Percentiles rank a stretch among this genome's conserved stretches.
phyloP scores from a whole-genome alignment of 495 filamentous ascomycete genomes.

The Penicillium diatomitis region DNA sequence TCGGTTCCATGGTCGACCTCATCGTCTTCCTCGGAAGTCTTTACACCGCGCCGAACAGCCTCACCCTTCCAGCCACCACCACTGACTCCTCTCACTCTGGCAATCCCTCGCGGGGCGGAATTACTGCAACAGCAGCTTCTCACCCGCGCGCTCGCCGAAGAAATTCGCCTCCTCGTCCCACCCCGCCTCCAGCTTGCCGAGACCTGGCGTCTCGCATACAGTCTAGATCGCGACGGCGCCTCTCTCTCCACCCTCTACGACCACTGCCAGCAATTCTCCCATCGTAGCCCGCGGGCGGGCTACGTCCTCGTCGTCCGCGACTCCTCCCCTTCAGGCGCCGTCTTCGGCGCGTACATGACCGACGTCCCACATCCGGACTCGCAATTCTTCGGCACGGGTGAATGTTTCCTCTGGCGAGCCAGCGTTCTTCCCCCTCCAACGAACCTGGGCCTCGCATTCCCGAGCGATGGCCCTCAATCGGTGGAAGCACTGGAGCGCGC shows the following conservation, averaged over 20 bases:
- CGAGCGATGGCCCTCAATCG: constrained; percentile 17
- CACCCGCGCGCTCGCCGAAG: constrained; percentile 70
- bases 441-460: constrained; percentile 41
- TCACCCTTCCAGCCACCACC: constrained; percentile 55
- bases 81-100: constrained; percentile 46
- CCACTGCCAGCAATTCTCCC: constrained; percentile 49
- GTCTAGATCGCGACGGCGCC: constrained; percentile 85
- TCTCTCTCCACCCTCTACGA: constrained; percentile 82
- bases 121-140: constrained; percentile 46
- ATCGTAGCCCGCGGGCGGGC: constrained; percentile 61
- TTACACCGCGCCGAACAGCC: constrained; percentile 43
- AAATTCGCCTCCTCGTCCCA: constrained; percentile 84
- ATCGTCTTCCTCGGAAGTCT: constrained; percentile 26
- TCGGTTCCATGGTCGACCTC: constrained; percentile 18
- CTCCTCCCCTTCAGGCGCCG: constrained; percentile 42
- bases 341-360: constrained; percentile 92
- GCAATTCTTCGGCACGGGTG: constrained; percentile 90
- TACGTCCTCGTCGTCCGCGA: constrained; percentile 86
- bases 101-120: constrained; percentile 20
- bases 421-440: constrained; percentile 42
- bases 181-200: constrained; percentile 78
- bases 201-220: constrained; percentile 79
- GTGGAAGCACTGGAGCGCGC: constrained; percentile 31
- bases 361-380: constrained; percentile 70
- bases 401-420: constrained; percentile 96